Conservation (phyloP, 306 rosid genomes). For the Glycyrrhiza uralensis region DNA sequence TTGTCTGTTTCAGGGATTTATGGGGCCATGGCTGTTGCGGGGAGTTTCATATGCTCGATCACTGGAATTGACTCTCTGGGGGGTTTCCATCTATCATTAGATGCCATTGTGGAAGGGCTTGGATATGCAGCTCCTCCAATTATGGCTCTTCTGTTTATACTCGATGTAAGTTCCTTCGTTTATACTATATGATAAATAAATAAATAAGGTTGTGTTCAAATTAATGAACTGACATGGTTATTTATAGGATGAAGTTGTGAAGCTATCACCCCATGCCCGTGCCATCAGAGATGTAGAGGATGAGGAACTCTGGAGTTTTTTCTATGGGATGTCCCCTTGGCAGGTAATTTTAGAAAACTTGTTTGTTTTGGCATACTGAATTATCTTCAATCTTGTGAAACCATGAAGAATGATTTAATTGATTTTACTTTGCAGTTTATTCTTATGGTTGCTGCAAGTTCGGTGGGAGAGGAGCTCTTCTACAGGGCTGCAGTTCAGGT, state of each 20-base stretch:
- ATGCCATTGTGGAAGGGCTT: conserved; percentile 79
- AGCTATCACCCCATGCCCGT: conserved; percentile 92
- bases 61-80: conserved; percentile 83
- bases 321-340: conserved; percentile 97
- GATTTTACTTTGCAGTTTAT: conserved; percentile 56
- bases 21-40: conserved; percentile 92
- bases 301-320: conserved; percentile 91
- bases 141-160: conserved; percentile 93
- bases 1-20: conserved; percentile 62
- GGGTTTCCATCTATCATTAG: conserved; percentile 77
- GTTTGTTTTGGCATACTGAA: neutral
- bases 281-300: conserved; percentile 98
- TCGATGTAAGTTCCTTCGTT: conserved; percentile 55
- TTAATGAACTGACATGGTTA: conserved; percentile 19
- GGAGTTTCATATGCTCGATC: conserved; percentile 80
- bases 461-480: conserved; percentile 98
- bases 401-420: conserved; percentile 7
- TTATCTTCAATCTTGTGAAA: conserved; percentile 20
- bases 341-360: conserved; percentile 54
- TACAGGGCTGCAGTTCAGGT: conserved; percentile 99
- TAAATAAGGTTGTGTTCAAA: neutral
- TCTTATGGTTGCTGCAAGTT: conserved; percentile 92
- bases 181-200: neutral
- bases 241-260: conserved; percentile 89
- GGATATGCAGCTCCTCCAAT: conserved; percentile 95